Percentiles rank a stretch among this genome's conserved stretches.
phyloP scores from a whole-genome alignment of 2,329 filamentous ascomycete species.

The Stachybotrys echinatus region DNA sequence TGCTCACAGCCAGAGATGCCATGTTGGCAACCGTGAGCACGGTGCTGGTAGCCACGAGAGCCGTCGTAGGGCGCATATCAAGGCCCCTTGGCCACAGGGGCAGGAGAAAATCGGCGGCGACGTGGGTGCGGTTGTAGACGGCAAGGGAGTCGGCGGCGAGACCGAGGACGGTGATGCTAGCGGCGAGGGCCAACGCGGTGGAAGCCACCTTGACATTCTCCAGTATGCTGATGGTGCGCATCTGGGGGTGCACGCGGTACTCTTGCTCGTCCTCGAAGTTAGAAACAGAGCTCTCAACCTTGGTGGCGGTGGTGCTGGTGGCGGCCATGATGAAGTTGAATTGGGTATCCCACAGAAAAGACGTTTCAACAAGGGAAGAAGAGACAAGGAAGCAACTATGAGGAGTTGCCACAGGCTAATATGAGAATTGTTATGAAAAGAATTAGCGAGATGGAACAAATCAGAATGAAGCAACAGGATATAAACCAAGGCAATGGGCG shows the following conservation, averaged over 20 bases:
- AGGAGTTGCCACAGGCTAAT: too few relatives aligned
- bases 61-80: slow-evolving; percentile 50
- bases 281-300: slow-evolving; percentile 36
- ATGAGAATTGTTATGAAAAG: too few relatives aligned
- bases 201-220: slow-evolving; percentile 41
- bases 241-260: slow-evolving; percentile 24
- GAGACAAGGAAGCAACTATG: too few relatives aligned
- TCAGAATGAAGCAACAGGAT: too few relatives aligned
- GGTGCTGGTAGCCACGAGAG: slow-evolving; percentile 46
- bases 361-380: slow-evolving; percentile 2
- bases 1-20: slow-evolving; percentile 42
- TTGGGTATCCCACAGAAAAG: neutral
- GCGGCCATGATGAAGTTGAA: too few relatives aligned
- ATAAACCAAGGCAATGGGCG: too few relatives aligned
- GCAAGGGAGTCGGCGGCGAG: slow-evolving; percentile 48
- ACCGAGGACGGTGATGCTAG: slow-evolving; percentile 47
- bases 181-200: slow-evolving; percentile 43
- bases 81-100: slow-evolving; percentile 55
- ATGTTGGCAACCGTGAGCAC: slow-evolving; percentile 44
- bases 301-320: slow-evolving; percentile 22
- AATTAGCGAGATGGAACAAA: too few relatives aligned
- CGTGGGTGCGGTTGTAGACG: slow-evolving; percentile 50
- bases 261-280: slow-evolving; percentile 44
- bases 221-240: slow-evolving; percentile 31
- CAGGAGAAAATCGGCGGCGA: slow-evolving; percentile 41